Evolutionary conservation across 176 grass and related monocot species (phyloP).

Genomic region (Luzula sylvatica): DNA sequence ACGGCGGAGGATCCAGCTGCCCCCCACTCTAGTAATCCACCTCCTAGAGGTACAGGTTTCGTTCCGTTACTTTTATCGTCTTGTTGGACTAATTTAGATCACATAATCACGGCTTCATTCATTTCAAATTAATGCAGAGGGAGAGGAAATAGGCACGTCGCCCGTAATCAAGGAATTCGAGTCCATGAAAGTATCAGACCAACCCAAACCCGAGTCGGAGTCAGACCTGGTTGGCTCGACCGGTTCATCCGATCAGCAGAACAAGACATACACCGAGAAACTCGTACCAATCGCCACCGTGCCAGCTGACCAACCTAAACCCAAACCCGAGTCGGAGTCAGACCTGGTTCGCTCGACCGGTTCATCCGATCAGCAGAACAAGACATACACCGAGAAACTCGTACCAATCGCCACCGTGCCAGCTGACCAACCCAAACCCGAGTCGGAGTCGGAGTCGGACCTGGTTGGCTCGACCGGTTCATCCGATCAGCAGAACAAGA

Average conservation of each 20-base stretch:
- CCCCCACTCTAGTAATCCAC: constrained; percentile 31
- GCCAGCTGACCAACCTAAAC: constrained; percentile 16
- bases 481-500: background rate
- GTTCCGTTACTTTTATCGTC: too few species aligned
- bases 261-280: background rate
- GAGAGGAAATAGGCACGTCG: constrained; percentile 58
- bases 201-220: constrained; percentile 10
- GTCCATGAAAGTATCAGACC: constrained; percentile 38
- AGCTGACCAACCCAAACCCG: constrained; percentile 20
- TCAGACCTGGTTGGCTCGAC: background rate
- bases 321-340: constrained; percentile 2
- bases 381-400: background rate
- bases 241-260: background rate
- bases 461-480: background rate
- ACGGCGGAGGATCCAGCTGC: constrained; percentile 44
- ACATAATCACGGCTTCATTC: background rate
- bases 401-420: background rate
- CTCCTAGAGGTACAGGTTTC: constrained; percentile 17
- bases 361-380: too few species aligned
- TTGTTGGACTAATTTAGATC: too few species aligned
- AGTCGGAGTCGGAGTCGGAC: background rate
- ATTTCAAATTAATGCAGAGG: constrained; percentile 19
- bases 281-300: background rate
- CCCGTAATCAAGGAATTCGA: constrained; percentile 55
- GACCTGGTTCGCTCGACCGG: background rate